Evolutionary conservation across 768 basidiomycete genomes (phyloP).

Genomic region (Neoboletus subvelutipes): DNA sequence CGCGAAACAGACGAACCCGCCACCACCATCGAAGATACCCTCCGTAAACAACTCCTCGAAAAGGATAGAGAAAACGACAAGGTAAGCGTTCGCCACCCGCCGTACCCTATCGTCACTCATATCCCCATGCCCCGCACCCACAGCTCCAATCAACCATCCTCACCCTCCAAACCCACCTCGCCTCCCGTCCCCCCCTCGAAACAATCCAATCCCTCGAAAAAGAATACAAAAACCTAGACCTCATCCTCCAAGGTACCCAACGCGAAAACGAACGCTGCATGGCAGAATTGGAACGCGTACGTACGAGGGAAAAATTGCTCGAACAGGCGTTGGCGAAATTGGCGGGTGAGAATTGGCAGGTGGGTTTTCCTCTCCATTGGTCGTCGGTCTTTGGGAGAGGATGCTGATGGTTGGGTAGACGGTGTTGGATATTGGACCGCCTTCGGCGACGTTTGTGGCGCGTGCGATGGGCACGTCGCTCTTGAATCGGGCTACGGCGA

Average conservation of each 20-base stretch:
- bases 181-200: slow-evolving; percentile 67
- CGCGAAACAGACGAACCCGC: slow-evolving; percentile 57
- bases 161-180: slow-evolving; percentile 61
- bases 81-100: slow-evolving; percentile 31
- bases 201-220: slow-evolving; percentile 63
- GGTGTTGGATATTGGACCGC: slow-evolving; percentile 38
- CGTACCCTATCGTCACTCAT: background rate
- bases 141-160: slow-evolving; percentile 66
- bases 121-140: background rate
- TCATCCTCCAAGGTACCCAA: slow-evolving; percentile 77
- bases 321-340: slow-evolving; percentile 70
- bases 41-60: slow-evolving; percentile 63
- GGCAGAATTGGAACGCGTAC: slow-evolving; percentile 72
- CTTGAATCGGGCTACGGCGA: slow-evolving; percentile 22
- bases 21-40: slow-evolving; percentile 45
- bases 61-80: slow-evolving; percentile 72
- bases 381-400: too few relatives aligned
- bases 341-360: slow-evolving; percentile 85
- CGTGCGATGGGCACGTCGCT: slow-evolving; percentile 31
- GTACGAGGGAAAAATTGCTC: slow-evolving; percentile 71
- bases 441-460: slow-evolving; percentile 29
- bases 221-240: slow-evolving; percentile 73
- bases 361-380: slow-evolving; percentile 29
- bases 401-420: slow-evolving; percentile 14
- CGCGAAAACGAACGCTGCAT: slow-evolving; percentile 85